Percentiles rank a stretch among this genome's conserved stretches.
Conservation (phyloP, 2,329 filamentous ascomycete genomes). For the Dactylellina haptotyla region DNA sequence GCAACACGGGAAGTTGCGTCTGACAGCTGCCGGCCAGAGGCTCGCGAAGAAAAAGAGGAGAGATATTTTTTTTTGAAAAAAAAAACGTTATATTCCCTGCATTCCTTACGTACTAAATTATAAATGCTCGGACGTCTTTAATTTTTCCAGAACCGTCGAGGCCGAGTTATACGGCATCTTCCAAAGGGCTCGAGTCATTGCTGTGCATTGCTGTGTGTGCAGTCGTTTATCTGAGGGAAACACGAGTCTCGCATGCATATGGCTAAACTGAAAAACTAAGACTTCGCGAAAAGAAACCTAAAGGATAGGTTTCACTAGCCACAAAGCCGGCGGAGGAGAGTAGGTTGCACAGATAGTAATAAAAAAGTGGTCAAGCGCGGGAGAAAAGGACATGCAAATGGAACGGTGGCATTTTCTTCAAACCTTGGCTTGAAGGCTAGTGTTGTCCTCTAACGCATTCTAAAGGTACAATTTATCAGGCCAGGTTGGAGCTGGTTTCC, state of each 20-base stretch:
- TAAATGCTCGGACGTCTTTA: neutral
- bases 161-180: neutral
- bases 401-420: neutral
- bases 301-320: slow-evolving; percentile 3
- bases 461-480: too few species aligned
- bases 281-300: too few species aligned
- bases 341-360: neutral
- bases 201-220: too few species aligned
- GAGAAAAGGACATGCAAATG: neutral
- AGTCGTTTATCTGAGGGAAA: too few species aligned
- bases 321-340: neutral
- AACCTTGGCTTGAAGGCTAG: neutral
- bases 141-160: neutral
- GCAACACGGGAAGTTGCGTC: too few species aligned
- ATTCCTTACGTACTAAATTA: neutral
- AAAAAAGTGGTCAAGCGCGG: too few species aligned
- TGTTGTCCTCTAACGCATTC: too few species aligned
- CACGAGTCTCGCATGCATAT: too few species aligned
- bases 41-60: too few species aligned
- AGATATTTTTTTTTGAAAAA: neutral
- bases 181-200: neutral
- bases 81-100: slow-evolving; percentile 1
- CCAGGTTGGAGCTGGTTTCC: too few species aligned
- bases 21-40: too few species aligned
- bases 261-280: too few species aligned